These are phyloP conservation scores for Pseudogymnoascus sp. DNA, from an alignment of 2,329 filamentous ascomycete species.

Conservation along the genomic window DNA sequence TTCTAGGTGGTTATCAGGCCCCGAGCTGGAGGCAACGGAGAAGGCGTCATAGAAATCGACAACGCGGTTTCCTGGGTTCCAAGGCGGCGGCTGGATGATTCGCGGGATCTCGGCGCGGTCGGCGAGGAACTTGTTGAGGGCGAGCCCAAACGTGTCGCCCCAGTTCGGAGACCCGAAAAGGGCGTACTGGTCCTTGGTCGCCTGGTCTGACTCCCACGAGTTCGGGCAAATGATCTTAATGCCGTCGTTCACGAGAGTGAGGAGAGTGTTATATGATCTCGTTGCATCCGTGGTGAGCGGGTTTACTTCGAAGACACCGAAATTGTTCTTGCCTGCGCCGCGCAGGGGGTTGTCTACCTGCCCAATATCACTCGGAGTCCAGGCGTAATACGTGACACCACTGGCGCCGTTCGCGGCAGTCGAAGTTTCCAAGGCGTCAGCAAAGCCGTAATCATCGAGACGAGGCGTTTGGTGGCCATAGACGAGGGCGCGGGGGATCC, in stretches of 20 bases:
- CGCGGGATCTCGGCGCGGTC: slow-evolving; percentile 12
- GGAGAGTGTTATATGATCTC: slow-evolving; percentile 9
- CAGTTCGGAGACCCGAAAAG: slow-evolving; percentile 13
- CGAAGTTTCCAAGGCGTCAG: slow-evolving; percentile 12
- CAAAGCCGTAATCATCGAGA: slow-evolving; percentile 13
- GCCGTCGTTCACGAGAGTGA: slow-evolving; percentile 13
- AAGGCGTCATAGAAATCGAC: slow-evolving; percentile 14
- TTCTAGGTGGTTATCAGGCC: slow-evolving; percentile 14
- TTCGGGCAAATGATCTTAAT: slow-evolving; percentile 16
- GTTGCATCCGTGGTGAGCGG: slow-evolving; percentile 10
- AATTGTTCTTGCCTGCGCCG: slow-evolving; percentile 14
- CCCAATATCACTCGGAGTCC: slow-evolving; percentile 10
- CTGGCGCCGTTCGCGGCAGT: slow-evolving; percentile 15
- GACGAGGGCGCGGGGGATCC: slow-evolving; percentile 12
- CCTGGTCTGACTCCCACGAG: slow-evolving; percentile 13
- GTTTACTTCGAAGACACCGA: slow-evolving; percentile 14
- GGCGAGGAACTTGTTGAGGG: slow-evolving; percentile 12
- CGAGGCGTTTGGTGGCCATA: slow-evolving; percentile 15
- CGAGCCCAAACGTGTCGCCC: slow-evolving; percentile 13
- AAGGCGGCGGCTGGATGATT: slow-evolving; percentile 12
- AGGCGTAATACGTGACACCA: slow-evolving; percentile 14
- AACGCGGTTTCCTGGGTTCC: slow-evolving; percentile 13
- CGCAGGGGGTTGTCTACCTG: slow-evolving; percentile 9
- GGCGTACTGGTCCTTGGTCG: slow-evolving; percentile 13
- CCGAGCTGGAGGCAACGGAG: slow-evolving; percentile 5